Base-by-base conservation (phyloP, 345 rosid species). In the Carallia brachiata region DNA sequence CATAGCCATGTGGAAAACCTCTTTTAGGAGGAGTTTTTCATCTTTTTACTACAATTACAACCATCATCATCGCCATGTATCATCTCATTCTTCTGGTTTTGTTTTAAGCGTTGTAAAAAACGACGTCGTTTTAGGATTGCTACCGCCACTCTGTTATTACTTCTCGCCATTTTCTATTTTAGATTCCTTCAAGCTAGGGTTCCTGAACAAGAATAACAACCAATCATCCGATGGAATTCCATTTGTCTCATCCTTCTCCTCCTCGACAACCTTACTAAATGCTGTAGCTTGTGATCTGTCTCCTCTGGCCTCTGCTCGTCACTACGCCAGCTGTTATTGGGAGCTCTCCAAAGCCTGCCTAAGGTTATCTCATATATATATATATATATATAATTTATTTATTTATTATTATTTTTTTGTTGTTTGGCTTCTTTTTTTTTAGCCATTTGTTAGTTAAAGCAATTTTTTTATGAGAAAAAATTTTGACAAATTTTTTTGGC, bases 261-360 rank as follows among this genome's bases (percentile, higher is more conserved):
- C 75, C 28, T 9, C 60, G 1, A 1, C 50, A 7, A 2, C 12
- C 44, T 39, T 4, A 44, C 16, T 16, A 4, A 1, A 0, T 13
- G 1, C 74, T 60, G 66, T 70, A 36, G 60, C 75, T 23, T 67
- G 67, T 65, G 81, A 62, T 66, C 39, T 79, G 52, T 65, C 85
- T 71, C 57, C 59, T 65, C 36, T 73, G 77, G 36, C 77, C 76
- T 66, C 66, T 10, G 71, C 79, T 54, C 77, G 84, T 27, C 92
- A 86, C 73, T 95, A 86, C 34, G 78, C 82, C 70, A 85, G 89
- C 17, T 95, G 97, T 78, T 95, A 90, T 47, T 89, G 88, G 92
- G 97, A 92, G 80, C 94, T 95, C 70, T 92, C 99, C 44, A 95
- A 95, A 85, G 99, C 97, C 79, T 88, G 91, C 69, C 97, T 92